These are phyloP conservation scores for Sphaerostilbella broomeana DNA, from an alignment of 2,329 filamentous ascomycete species.

Conservation along the genomic window DNA sequence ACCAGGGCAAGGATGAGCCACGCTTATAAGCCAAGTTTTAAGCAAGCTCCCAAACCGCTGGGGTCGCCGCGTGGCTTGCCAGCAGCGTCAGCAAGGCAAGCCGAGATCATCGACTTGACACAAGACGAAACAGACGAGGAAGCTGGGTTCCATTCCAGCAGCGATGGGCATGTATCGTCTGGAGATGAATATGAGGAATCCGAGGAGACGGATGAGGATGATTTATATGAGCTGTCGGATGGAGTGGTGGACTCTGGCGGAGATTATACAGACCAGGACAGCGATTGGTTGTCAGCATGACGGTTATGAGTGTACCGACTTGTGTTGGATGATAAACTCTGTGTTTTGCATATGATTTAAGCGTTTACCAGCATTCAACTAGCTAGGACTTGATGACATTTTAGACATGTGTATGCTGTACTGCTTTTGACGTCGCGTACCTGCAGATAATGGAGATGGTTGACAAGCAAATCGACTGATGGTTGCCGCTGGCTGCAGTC, in stretches of 20 bases:
- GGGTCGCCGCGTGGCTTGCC: not conserved
- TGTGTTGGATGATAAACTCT: no score
- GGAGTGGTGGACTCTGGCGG: conserved; percentile 5
- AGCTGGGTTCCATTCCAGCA: no score
- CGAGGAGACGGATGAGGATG: conserved; percentile 3
- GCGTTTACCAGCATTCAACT: no score
- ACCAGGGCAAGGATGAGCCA: not conserved
- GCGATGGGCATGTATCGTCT: conserved; percentile 4
- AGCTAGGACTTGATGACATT: no score
- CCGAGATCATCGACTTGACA: conserved; percentile 9
- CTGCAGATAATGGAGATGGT: no score
- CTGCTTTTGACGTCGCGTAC: no score
- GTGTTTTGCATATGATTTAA: no score
- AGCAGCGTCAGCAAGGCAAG: not conserved
- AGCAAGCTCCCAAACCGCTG: not conserved
- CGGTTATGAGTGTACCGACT: not conserved
- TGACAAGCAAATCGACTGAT: no score
- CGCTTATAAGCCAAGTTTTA: not conserved
- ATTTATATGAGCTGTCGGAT: conserved; percentile 10
- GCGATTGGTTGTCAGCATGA: conserved; percentile 8
- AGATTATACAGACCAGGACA: conserved; percentile 7
- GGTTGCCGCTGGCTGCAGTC: no score
- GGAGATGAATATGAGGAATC: conserved; percentile 1
- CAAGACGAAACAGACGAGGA: conserved; percentile 1
- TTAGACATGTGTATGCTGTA: no score